Base-by-base conservation (phyloP, 805 yeast species). In the Cyberlindnera nakhonratchasimensis region DNA sequence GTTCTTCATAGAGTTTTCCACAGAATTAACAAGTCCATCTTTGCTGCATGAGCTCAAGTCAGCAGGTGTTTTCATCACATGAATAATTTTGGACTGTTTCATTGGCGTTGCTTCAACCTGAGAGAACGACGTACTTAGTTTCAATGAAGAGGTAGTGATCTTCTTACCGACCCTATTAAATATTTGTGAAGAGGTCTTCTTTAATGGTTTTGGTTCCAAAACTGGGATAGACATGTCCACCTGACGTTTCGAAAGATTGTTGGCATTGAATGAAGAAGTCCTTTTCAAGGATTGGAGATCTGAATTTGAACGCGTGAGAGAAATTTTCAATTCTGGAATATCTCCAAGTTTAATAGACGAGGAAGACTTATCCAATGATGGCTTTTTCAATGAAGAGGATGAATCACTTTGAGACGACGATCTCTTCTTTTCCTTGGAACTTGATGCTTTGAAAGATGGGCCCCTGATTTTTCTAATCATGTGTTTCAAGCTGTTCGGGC, bases 391-490 rank as follows among this genome's bases (percentile, higher is more conserved):
- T 10, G 46, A 23, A n/a, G 39, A 40, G 10, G 46, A 25, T 12
- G 26, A 14, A 3, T 13, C 18, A 14, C 20, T 30, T 2, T 23
- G 22, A 4, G 34, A 14, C 5, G 48, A 17, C 1, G 48, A 39
- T 6, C 44, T 11, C 16, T 39, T 43, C 38, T 34, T 39, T 3
- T 32, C 43, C 28, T 28, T 29, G 8, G 40, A 47, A 14, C 40
- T 39, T 4, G 46, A n/a, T 4, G 44, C 40, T 17, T 37, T 40
- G 20, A 51, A 51, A 1, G 54, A 51, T 7, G 53, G 50, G 1
- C 74, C 75, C 45, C 74, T 77, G 36, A 78, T 63, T 40, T 70
- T 73, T 17, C 66, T 67, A 6, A 75, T 62, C 18, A 77, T 60
- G 45, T 69, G 71, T 37, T 66, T 67, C 8, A 75, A 69, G 4